Percentiles rank a stretch among this genome's conserved stretches.
These are phyloP conservation scores for Taphrina wiesneri DNA, from an alignment of 1,139 yeast genomes.

Conservation along the genomic window DNA sequence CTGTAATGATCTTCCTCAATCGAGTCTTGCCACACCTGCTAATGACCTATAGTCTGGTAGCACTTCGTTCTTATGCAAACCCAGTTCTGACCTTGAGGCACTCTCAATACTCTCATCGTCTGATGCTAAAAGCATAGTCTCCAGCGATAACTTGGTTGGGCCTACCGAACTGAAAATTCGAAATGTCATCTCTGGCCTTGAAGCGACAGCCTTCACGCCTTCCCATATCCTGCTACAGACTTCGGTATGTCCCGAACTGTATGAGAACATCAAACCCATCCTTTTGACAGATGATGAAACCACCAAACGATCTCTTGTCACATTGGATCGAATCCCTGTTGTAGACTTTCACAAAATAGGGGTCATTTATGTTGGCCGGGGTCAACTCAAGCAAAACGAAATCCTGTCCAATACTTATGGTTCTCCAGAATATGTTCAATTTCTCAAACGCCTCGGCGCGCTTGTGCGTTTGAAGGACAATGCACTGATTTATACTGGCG, in stretches of 20 bases:
- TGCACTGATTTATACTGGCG: conserved; percentile 68
- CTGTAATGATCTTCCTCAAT: conserved; percentile 58
- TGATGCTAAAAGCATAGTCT: conserved; percentile 20
- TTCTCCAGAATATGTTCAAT: conserved; percentile 61
- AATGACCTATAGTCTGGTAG: conserved; percentile 31
- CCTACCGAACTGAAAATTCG: conserved; percentile 26
- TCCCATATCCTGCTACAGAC: conserved; percentile 51
- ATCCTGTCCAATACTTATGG: conserved; percentile 68
- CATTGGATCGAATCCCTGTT: conserved; percentile 74
- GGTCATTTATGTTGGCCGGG: conserved; percentile 67
- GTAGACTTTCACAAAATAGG: conserved; percentile 81
- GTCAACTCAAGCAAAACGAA: conserved; percentile 64
- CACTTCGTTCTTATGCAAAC: conserved; percentile 32
- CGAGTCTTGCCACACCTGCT: background rate
- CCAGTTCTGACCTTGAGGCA: conserved; percentile 30
- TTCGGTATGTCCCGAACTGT: conserved; percentile 45
- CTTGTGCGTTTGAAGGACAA: conserved; percentile 60
- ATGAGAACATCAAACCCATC: conserved; percentile 46
- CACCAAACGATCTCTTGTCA: conserved; percentile 59
- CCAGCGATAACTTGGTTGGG: conserved; percentile 24
- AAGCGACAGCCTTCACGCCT: conserved; percentile 47
- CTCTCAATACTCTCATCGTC: conserved; percentile 14
- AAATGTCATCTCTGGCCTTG: conserved; percentile 24
- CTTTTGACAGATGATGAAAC: conserved; percentile 54
- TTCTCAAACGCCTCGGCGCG: conserved; percentile 61